Evolutionary conservation across 495 filamentous ascomycete genomes (phyloP), one percentile per base, ranked within the genome.

Genomic region (Penicillium steckii): DNA sequence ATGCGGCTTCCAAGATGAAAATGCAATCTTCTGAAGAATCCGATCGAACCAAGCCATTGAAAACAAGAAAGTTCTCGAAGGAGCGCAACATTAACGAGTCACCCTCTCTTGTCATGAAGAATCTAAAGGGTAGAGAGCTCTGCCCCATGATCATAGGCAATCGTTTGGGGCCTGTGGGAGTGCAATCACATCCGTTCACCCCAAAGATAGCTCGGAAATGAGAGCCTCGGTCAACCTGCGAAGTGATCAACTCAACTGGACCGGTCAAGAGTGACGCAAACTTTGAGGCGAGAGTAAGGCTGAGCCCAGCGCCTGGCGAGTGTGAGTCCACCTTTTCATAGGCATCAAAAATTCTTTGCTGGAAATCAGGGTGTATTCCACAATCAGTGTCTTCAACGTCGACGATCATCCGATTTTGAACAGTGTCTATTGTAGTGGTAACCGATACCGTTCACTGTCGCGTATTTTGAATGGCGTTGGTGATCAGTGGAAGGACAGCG

Each of bases 181-280:
- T 29, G 27, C 4, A 19, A 29, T 32, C 4, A 29, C 45, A 48
- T 15, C 52, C 52, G n/a, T 56, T 13, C 8, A 33, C 44, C 2
- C 40, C 23, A 21, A 60, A 60, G 9, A 29, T 52, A 2, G 48
- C 52, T 46, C 57, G 52, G 21, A 60, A 60, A 43, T 56, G 57
- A 9, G 57, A 56, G 3, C 57, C 52, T 1, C 35, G 44, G 9
- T 32, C 35, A 21, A 60, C 9, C n/a, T 52, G 15, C 17, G 57
- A 60, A 0, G 57, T 53, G 10, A 60, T 32, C 8, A 60, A 40
- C 12, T 45, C 30, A 29, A 60, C 21, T 0, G 57, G 49, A 0
- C 57, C 52, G 9, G 52, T 44, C 5, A 56, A 15, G 4, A 60
- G 48, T n/a, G 48, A 27, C 37, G 57, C 48, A 22, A 56, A 60